Evolutionary conservation across 192 early-diverging fungal genomes (phyloP), one percentile per base, ranked within the genome.

Genomic region (Coemansia sp.): DNA sequence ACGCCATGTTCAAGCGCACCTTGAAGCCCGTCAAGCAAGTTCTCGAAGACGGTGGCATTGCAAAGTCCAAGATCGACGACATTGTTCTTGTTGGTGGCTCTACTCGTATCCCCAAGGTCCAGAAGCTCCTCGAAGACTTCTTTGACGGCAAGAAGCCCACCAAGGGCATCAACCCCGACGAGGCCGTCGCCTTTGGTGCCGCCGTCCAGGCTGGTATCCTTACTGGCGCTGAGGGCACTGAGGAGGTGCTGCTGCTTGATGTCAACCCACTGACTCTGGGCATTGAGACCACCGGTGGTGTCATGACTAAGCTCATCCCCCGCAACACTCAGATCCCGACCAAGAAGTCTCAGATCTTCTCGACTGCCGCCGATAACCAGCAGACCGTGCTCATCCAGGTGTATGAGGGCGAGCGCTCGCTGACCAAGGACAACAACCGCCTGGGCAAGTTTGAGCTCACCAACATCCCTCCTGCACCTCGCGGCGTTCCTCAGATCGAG

Each of bases 291-390:
- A 87, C 96, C 34, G 97, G 97, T 69, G 97, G 97, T 70, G 96
- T 99, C 62, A 97, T 99, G 76, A 95, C 97, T 50, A 91, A 94
- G 58, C 86, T 99, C 37, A 99, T 99, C 86, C 93, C 89, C 85
- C 88, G 96, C 67, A 99, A 99, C 87, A 98, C 97, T 60, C 97
- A 95, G 34, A 97, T 99, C 69, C 97, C 97, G 31, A 99, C 97
- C 84, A 99, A 99, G 87, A 99, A 99, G 87, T 91, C 91, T 14
- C 97, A 99, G 84, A 89, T 94, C 67, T 99, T 99, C 89, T 98
- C 97, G 73, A 99, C 97, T 46, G 95, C 97, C 10, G 94, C 94
- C 39, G 97, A 99, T 76, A 95, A 94, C 12, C 97, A 99, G 82
- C 96, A 95, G 37, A 94, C 94, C 67, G 96, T 99, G 68, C 91